Percentiles rank a stretch among this genome's conserved stretches.
Conservation (phyloP, 2,329 filamentous ascomycete genomes). For the Gnomoniopsis smithogilvyi region DNA sequence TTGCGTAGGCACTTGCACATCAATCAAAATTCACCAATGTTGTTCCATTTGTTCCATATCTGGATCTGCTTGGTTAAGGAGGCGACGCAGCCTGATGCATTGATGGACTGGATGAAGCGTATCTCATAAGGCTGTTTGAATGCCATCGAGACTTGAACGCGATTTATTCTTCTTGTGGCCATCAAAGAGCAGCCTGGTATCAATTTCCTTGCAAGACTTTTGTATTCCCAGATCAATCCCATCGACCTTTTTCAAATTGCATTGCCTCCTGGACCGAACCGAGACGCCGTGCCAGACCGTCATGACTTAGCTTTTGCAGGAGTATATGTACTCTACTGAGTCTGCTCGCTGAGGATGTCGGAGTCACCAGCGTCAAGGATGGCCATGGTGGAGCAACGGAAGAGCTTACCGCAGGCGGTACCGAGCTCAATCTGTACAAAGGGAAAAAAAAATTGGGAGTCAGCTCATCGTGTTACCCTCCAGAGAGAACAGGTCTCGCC, state of each 20-base stretch:
- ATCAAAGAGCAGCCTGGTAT: constrained; percentile 17
- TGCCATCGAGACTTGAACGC: constrained; percentile 6
- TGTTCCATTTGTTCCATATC: no score
- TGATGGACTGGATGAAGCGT: constrained; percentile 15
- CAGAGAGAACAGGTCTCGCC: constrained; percentile 76
- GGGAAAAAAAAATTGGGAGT: constrained; percentile 37
- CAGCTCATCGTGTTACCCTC: constrained; percentile 69
- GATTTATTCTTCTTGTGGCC: constrained; percentile 4
- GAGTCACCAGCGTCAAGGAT: constrained; percentile 97
- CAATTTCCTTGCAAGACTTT: constrained; percentile 11
- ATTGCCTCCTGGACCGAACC: constrained; percentile 15
- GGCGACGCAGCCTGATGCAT: constrained; percentile 16
- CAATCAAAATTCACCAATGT: not conserved
- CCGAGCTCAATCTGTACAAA: constrained; percentile 86
- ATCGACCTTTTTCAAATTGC: not conserved
- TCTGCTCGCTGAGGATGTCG: constrained; percentile 85
- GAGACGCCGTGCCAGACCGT: constrained; percentile 11
- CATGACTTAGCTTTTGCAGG: not conserved
- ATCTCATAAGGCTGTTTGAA: constrained; percentile 14
- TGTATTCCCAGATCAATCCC: constrained; percentile 13
- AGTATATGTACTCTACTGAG: constrained; percentile 45
- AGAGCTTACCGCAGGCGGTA: constrained; percentile 98
- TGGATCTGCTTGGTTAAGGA: not conserved
- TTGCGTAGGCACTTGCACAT: not conserved
- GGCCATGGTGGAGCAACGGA: constrained; percentile 96